Evolutionary conservation across 176 grass and related monocot genomes (phyloP).

Genomic region (Oryza longistaminata): DNA sequence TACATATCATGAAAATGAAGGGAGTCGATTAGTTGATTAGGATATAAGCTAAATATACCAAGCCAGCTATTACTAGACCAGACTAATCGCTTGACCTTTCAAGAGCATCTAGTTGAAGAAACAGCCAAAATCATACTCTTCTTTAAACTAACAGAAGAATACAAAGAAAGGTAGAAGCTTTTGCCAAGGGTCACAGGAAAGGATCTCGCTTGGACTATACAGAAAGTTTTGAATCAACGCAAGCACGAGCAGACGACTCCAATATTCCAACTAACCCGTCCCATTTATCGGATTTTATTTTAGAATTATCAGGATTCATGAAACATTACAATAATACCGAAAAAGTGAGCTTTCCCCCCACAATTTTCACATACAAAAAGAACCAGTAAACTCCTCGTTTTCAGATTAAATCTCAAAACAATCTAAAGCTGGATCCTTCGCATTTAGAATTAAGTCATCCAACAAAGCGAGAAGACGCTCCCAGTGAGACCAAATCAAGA

Average conservation of each 20-base stretch:
- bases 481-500: background rate
- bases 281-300: background rate
- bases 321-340: background rate
- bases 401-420: constrained; percentile 10
- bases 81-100: constrained; percentile 6
- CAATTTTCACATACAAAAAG: background rate
- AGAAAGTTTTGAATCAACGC: constrained; percentile 31
- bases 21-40: constrained; percentile 12
- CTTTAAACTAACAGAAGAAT: constrained; percentile 20
- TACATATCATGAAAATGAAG: constrained; percentile 24
- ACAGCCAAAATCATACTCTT: constrained; percentile 5
- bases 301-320: background rate
- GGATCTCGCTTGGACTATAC: constrained; percentile 36
- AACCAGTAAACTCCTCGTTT: constrained; percentile 8
- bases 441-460: constrained; percentile 33
- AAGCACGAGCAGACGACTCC: background rate
- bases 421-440: background rate
- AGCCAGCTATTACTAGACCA: constrained; percentile 20
- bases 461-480: background rate
- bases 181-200: constrained; percentile 27
- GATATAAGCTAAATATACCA: constrained; percentile 17
- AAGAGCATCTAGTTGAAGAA: constrained; percentile 31
- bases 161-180: constrained; percentile 40
- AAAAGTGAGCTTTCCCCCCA: background rate
- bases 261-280: constrained; percentile 1